Base-by-base conservation (phyloP, 2,329 filamentous ascomycete genomes). In the Aspergillus glaucus region DNA sequence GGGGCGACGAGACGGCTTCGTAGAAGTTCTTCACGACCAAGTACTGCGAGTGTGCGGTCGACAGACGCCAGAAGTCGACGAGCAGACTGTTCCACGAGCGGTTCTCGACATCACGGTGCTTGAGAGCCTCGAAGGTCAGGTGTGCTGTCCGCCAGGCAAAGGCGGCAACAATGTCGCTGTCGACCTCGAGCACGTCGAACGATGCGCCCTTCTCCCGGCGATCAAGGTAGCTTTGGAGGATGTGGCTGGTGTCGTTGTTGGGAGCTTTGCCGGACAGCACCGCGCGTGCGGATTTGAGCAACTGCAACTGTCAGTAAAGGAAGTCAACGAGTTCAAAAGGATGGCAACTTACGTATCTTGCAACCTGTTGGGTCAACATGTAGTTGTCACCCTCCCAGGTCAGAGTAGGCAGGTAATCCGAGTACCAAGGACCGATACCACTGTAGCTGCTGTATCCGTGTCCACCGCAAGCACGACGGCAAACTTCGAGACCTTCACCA, bases 331-430 rank as follows among this genome's bases (percentile, higher is more conserved):
- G 28, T 14, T 6, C 12, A 15, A 9, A 21, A 39, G 30, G 15
- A 42, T 19, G 3, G 4, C 1, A 19, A 69, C 75, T 66, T 69
- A 79, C 73, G 61, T 89, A 89, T 50, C 85, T 79, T 2, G 84
- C 84, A 2, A 89, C 86, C 70, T 90, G 86, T 66, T 90, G 86
- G 8, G 85, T 87, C 50, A 90, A 74, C 86, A 90, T 88, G 73
- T 87, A 89, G 74, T 88, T 88, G 71, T 88, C 86, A 41, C 86
- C 86, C 64, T 89, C 86, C 82, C 84, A 87, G 8, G 85, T 87
- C 12, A 75, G 67, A 0, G 80, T 86, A 14, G 87, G 85, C 1
- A 89, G 75, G 63, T 89, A 88, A 65, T 90, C 86, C 24, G 85
- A 77, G 59, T 88, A 90, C 78, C 81, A 87, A 15, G 79, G 72